phyloP scores from a whole-genome alignment of 192 early-diverging fungal species.

The Chytriomyces hyalinus region DNA sequence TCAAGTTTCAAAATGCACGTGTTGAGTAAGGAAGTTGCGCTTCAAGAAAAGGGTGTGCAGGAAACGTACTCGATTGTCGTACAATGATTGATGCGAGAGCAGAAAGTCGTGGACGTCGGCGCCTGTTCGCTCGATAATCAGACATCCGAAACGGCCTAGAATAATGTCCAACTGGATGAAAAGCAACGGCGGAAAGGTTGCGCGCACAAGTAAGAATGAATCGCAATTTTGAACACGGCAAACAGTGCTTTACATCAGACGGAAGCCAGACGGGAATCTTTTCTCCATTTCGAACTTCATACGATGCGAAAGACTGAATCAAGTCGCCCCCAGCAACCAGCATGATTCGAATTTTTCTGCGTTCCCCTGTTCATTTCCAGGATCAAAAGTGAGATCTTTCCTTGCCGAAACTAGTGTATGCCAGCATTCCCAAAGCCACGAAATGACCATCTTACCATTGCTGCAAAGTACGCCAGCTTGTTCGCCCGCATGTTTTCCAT shows the following conservation, averaged over 20 bases:
- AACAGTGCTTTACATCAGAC: constrained; percentile 72
- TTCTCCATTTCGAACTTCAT: constrained; percentile 28
- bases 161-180: constrained; percentile 80
- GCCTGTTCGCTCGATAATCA: constrained; percentile 94
- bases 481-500: constrained; percentile 59
- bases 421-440: too few species aligned
- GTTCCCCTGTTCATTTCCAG: constrained; percentile 49
- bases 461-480: constrained; percentile 57
- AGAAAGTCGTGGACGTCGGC: constrained; percentile 93
- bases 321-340: constrained; percentile 95
- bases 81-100: constrained; percentile 86
- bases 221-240: not conserved
- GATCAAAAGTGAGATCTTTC: too few species aligned
- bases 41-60: not conserved
- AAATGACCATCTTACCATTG: too few species aligned
- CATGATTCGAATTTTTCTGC: constrained; percentile 78
- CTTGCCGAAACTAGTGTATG: too few species aligned
- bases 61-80: constrained; percentile 76
- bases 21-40: not conserved
- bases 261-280: constrained; percentile 40
- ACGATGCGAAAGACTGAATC: constrained; percentile 87
- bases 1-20: not conserved
- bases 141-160: constrained; percentile 85
- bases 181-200: not conserved
- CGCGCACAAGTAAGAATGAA: not conserved